phyloP scores from a whole-genome alignment of 1,284 basidiomycete genomes.

The Earliella scabrosa region DNA sequence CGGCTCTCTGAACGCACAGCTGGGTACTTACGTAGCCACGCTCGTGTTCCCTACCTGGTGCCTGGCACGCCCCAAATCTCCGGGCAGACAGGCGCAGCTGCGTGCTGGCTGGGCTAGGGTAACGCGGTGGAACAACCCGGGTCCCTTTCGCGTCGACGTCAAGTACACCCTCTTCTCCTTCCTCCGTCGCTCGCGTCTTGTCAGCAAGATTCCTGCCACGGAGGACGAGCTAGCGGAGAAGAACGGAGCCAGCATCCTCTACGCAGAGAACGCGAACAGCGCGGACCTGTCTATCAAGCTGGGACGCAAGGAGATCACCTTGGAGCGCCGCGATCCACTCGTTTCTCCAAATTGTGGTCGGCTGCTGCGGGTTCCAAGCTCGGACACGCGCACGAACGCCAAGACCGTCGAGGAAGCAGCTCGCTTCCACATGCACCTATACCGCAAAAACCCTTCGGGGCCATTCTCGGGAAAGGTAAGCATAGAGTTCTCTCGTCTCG shows the following conservation, averaged over 20 bases:
- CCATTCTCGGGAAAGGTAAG: conserved; percentile 41
- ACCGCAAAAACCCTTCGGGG: conserved; percentile 43
- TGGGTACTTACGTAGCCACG: conserved; percentile 52
- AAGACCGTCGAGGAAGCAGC: conserved; percentile 46
- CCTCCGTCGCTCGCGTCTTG: conserved; percentile 41
- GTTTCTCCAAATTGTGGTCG: conserved; percentile 35
- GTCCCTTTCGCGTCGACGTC: conserved; percentile 51
- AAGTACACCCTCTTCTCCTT: conserved; percentile 43
- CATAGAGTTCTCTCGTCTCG: conserved; percentile 44
- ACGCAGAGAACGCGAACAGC: conserved; percentile 37
- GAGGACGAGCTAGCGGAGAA: conserved; percentile 30
- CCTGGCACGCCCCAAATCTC: conserved; percentile 47
- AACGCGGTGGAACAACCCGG: conserved; percentile 56
- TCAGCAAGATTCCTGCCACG: conserved; percentile 30
- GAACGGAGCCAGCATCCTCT: conserved; percentile 40
- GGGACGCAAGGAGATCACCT: conserved; percentile 38
- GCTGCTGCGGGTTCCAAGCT: conserved; percentile 38
- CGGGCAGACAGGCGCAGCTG: conserved; percentile 36
- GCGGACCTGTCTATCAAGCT: conserved; percentile 48
- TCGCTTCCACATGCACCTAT: conserved; percentile 50
- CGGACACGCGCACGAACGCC: conserved; percentile 36
- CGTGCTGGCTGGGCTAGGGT: conserved; percentile 59
- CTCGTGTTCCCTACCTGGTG: conserved; percentile 64
- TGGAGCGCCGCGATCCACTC: conserved; percentile 44
- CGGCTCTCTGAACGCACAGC: conserved; percentile 57